Base-by-base conservation (phyloP, 441 rosid genomes). In the Syzygium malaccense region DNA sequence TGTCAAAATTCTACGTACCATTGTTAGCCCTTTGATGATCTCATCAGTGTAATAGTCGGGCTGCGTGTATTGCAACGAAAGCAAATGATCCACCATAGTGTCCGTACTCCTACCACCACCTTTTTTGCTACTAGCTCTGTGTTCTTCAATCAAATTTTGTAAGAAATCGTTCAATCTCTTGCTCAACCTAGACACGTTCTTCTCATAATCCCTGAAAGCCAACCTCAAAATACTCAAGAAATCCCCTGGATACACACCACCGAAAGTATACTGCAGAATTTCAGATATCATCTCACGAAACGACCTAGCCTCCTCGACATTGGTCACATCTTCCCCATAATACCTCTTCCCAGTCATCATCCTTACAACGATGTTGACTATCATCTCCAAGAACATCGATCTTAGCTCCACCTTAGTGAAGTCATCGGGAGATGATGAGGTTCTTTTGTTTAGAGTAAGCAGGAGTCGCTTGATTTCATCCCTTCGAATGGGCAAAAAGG, bases 341-440 rank as follows among this genome's bases (percentile, higher is more conserved):
- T 85, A 89, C 80, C 89, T 87, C 87, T 85, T 89, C 79, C 87
- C 88, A 4, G 87, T 78, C 25, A 89, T 25, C 91, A 89, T 89
- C 62, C 87, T 58, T 79, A 86, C 53, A 85, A 87, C 53, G 41
- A 85, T 49, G 51, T 87, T 89, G 62, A 71, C 85, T 19, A 75
- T 87, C 80, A 89, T 30, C 68, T 87, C 88, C 33, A 26, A 19
- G 14, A 89, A 56, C 62, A 23, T 28, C 14, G 88, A 75, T 23
- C 51, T 85, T 14, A n/a, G 71, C 37, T n/a, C 66, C 8, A 28
- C 66, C 32, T 28, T 60, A 13, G 66, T 60, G 32, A 28, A 60
- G n/a, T 60, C 32, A 17, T 60, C 17, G 15, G 17, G 28, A 60
- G 28, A 28, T 60, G 66, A 60, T 14, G 66, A 14, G 32, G 66